Conservation (phyloP, 2,329 filamentous ascomycete species). For the Diaporthe vexans region DNA sequence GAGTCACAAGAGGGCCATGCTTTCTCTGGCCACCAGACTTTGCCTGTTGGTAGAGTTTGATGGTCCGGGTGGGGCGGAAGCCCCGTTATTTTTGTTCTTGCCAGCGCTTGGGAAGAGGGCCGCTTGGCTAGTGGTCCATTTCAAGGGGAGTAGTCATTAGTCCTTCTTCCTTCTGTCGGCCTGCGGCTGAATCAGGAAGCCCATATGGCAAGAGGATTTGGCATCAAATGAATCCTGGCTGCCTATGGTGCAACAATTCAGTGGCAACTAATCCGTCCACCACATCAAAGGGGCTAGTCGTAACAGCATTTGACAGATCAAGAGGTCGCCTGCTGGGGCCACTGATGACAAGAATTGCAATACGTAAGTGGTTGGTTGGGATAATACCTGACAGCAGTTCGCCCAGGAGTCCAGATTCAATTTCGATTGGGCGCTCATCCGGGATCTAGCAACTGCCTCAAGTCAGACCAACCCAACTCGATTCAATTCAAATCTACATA, state of each 20-base stretch:
- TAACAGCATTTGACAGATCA: neutral
- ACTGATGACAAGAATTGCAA: neutral
- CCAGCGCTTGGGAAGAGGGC: neutral
- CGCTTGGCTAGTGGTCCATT: neutral
- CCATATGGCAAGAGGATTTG: neutral
- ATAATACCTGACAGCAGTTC: neutral
- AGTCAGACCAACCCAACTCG: neutral
- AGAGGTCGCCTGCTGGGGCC: neutral
- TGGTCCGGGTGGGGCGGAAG: neutral
- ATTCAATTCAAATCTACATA: neutral
- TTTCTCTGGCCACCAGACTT: neutral
- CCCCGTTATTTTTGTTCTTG: neutral
- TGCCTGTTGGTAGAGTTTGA: slow-evolving; percentile 1
- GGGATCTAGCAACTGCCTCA: neutral
- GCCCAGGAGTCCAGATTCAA: too few species aligned
- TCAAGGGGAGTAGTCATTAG: neutral
- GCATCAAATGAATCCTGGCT: neutral
- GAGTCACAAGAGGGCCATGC: neutral
- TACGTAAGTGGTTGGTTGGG: neutral
- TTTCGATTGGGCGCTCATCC: neutral
- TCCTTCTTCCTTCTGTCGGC: neutral
- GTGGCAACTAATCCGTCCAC: neutral
- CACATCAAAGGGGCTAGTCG: neutral
- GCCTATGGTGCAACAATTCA: neutral
- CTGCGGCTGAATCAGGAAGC: neutral